Percentiles rank a stretch among this genome's conserved stretches.
Conservation (phyloP, 441 rosid species). For the Breynia disticha region DNA sequence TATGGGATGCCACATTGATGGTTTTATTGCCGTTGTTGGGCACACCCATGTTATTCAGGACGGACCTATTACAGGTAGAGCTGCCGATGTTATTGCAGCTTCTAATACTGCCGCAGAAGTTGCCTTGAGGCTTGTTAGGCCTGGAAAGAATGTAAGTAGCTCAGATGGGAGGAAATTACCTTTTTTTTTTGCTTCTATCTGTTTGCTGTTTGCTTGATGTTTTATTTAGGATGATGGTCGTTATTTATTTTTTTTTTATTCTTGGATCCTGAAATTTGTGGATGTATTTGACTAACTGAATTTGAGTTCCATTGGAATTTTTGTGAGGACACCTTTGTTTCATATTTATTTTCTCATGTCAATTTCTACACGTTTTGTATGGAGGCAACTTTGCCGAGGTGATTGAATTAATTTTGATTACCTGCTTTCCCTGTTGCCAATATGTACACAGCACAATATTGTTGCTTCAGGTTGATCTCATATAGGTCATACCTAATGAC, state of each 20-base stretch:
- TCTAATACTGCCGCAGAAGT: constrained; percentile 97
- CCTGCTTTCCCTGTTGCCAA: constrained; percentile 66
- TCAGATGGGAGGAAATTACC: background rate
- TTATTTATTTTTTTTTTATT: no score
- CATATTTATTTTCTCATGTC: no score
- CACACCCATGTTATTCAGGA: constrained; percentile 78
- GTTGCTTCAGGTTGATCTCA: constrained; percentile 16
- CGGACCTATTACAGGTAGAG: constrained; percentile 59
- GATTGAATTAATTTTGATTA: constrained; percentile 28
- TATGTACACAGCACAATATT: constrained; percentile 18
- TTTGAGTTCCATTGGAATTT: no score
- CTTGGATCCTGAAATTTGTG: no score
- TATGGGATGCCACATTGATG: constrained; percentile 96
- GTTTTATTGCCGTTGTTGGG: constrained; percentile 85
- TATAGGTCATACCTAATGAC: constrained; percentile 12
- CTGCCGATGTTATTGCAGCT: constrained; percentile 90
- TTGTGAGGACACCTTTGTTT: no score
- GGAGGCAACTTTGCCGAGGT: constrained; percentile 52
- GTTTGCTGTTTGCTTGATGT: background rate
- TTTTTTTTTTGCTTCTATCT: background rate
- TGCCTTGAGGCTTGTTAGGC: constrained; percentile 94
- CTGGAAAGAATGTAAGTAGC: constrained; percentile 71
- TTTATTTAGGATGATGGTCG: no score
- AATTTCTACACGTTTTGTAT: background rate
- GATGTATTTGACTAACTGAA: no score